Base-by-base conservation (phyloP, 1,284 basidiomycete species). In the Porogramme epimiltina region DNA sequence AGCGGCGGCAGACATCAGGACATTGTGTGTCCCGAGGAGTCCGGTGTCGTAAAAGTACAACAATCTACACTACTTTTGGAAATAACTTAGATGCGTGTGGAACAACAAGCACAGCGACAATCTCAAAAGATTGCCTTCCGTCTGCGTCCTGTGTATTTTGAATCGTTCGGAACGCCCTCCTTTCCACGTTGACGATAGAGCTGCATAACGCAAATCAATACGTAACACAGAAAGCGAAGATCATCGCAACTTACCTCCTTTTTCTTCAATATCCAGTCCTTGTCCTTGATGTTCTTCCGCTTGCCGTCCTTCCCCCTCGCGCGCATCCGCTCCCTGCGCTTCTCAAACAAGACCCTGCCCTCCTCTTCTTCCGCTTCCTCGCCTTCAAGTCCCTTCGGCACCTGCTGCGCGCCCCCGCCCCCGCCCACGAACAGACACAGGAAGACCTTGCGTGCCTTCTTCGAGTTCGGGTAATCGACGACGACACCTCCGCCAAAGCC, bases 401-500 rank as follows among this genome's bases (percentile, higher is more conserved):
- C 67, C 66, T 87, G 82, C 45, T 82, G 80, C 48, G 56, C 64
- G 4, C 72, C 73, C 13, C 80, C 80, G 0, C 84, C 84, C n/a
- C 84, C 78, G 10, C 94, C 94, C 3, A 95, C 90, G 69, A 91
- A 91, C 52, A 97, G 72, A 66, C 92, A 93, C 51, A 98, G 66
- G 69, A 95, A 98, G 58, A 96, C 89, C 70, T 98, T 98, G 63
- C 83, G 85, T 31, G 93, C 93, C 70, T 95, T 98, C 64, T 91
- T 93, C 0, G 92, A 95, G 71, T 98, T 97, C 3, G 95, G 95
- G 70, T 93, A 98, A 73, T 99, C 97, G 39, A 99, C 92, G 20
- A 99, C 91, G 26, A 99, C 72, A 57, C 97, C 97, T 53, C 97
- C 97, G 4, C 95, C 95, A 68, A 99, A 99, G 0, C 97, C 97